phyloP scores from a whole-genome alignment of 129 eudicot species.

The Kitagawia praeruptora region DNA sequence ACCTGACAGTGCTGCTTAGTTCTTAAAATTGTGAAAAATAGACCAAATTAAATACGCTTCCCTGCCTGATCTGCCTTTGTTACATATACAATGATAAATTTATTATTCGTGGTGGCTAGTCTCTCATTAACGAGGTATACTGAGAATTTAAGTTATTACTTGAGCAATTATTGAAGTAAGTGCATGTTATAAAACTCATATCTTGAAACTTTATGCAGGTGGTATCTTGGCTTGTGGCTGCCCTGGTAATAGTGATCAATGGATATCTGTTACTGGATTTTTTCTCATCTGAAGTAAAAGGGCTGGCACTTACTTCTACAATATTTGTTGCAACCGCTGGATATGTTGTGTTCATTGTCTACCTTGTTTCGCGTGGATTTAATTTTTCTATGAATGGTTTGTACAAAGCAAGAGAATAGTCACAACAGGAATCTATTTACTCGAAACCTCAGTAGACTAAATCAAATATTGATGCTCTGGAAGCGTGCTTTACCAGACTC shows the following conservation, averaged over 20 bases:
- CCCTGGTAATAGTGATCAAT: constrained; percentile 71
- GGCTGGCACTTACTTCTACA: constrained; percentile 32
- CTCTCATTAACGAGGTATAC: background rate
- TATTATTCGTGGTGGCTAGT: too few relatives aligned
- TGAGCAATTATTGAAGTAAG: background rate
- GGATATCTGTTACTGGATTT: constrained; percentile 76
- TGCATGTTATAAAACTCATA: background rate
- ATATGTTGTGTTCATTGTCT: constrained; percentile 47
- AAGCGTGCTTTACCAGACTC: background rate
- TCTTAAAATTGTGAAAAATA: background rate
- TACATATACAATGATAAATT: background rate
- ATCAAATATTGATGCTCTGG: background rate
- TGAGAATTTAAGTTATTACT: background rate
- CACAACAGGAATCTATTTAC: background rate
- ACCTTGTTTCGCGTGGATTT: constrained; percentile 51
- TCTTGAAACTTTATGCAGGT: constrained; percentile 27
- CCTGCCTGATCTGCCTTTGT: background rate
- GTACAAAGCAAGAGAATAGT: constrained; percentile 18
- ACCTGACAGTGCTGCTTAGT: background rate
- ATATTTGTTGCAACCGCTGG: constrained; percentile 44
- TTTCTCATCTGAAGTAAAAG: constrained; percentile 61
- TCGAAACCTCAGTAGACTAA: background rate
- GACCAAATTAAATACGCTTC: background rate
- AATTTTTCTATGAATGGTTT: constrained; percentile 28
- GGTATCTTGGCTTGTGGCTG: constrained; percentile 85